Conservation (phyloP, 305 asterid species). For the Solanum hybrid region DNA sequence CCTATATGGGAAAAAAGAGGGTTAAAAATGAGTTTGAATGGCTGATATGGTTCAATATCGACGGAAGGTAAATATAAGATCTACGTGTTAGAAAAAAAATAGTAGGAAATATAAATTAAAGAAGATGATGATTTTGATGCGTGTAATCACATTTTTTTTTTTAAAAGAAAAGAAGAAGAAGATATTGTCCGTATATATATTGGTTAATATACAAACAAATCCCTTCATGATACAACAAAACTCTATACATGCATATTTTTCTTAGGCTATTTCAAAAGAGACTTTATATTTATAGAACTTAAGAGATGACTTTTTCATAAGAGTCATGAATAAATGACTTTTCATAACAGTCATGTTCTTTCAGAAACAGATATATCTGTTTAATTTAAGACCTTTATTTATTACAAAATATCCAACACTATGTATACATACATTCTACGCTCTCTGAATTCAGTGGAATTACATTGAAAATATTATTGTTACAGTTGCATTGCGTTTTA, state of each 20-base stretch:
- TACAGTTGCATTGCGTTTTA: background rate
- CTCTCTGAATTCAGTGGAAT: rapidly evolving
- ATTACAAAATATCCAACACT: no score
- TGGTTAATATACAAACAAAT: background rate
- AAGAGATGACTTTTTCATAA: no score
- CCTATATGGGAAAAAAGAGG: background rate
- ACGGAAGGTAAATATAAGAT: background rate
- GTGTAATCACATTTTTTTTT: background rate
- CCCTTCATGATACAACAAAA: background rate
- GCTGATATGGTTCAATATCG: background rate
- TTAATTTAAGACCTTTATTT: no score
- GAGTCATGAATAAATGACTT: background rate
- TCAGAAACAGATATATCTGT: no score
- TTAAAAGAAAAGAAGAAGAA: no score
- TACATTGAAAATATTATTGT: background rate
- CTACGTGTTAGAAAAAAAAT: no score
- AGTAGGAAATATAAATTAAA: no score
- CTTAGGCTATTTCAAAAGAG: background rate
- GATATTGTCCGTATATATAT: background rate
- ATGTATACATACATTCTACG: background rate
- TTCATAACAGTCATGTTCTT: no score
- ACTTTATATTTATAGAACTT: background rate
- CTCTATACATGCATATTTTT: background rate
- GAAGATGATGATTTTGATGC: background rate
- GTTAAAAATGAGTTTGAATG: background rate